phyloP scores from a whole-genome alignment of 2,329 filamentous ascomycete genomes.

The Scopulariopsis brevicaulis region DNA sequence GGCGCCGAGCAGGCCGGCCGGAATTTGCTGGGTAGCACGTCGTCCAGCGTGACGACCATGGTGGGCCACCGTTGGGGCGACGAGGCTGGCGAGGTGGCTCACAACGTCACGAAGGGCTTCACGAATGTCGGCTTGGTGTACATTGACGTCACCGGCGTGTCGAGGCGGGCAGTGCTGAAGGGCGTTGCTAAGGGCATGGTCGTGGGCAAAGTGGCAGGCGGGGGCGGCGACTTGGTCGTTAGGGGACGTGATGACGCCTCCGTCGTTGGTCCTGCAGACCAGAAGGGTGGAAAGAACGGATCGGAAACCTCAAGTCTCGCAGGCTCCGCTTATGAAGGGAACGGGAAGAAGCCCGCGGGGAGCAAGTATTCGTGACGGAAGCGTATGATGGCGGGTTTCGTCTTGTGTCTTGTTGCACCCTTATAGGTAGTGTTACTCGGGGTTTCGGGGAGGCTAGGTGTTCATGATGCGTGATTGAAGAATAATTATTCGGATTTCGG shows the following conservation, averaged over 20 bases:
- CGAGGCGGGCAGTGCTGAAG: conserved; percentile 79
- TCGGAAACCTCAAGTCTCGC: not conserved
- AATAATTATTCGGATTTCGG: not conserved
- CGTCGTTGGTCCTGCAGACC: conserved; percentile 10
- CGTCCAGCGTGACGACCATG: conserved; percentile 70
- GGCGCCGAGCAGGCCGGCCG: conserved; percentile 83
- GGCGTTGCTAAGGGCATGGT: conserved; percentile 96
- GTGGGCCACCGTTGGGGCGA: conserved; percentile 82
- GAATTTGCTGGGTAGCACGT: conserved; percentile 62
- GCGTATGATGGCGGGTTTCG: not conserved
- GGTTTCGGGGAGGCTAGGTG: not conserved
- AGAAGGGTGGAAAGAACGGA: conserved; percentile 15
- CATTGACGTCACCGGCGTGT: conserved; percentile 91
- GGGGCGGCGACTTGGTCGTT: conserved; percentile 63
- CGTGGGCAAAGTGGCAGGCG: conserved; percentile 65
- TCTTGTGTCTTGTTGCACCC: not conserved
- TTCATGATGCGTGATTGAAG: not conserved
- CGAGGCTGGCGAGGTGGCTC: conserved; percentile 72
- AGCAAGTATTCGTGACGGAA: conserved; percentile 1
- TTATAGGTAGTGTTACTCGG: not conserved
- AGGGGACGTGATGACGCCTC: conserved; percentile 42
- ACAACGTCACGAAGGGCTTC: conserved; percentile 69
- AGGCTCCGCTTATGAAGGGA: conserved; percentile 7
- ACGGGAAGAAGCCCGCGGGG: conserved; percentile 18
- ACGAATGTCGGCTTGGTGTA: conserved; percentile 97